These are phyloP conservation scores for Chlamydomonas asymmetrica DNA, from an alignment of 139 green algal species.

Conservation along the genomic window DNA sequence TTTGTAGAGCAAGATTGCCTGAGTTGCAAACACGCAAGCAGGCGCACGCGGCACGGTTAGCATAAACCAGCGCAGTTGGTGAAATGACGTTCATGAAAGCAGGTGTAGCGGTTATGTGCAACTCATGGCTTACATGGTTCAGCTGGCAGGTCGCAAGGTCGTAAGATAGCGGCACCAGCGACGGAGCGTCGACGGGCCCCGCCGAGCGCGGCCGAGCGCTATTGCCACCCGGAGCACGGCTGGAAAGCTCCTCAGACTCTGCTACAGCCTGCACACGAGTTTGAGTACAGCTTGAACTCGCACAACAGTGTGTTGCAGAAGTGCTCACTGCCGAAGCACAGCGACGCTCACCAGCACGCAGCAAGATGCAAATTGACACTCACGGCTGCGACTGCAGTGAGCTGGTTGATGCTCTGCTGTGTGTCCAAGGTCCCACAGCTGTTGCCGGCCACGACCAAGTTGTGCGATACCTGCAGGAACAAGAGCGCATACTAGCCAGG, in stretches of 20 bases:
- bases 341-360: not conserved
- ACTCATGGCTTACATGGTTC: constrained; percentile 29
- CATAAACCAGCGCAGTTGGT: too few relatives aligned
- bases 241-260: not conserved
- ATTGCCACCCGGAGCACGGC: not conserved
- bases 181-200: not conserved
- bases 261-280: not conserved
- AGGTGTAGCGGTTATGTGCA: too few relatives aligned
- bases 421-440: not conserved
- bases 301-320: not conserved
- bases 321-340: not conserved
- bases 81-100: too few relatives aligned
- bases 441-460: constrained; percentile 19
- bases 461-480: constrained; percentile 21
- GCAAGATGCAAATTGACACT: not conserved
- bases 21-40: too few relatives aligned
- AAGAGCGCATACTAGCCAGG: not conserved
- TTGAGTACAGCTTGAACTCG: not conserved
- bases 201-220: constrained; percentile 8
- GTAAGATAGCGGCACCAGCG: constrained; percentile 11
- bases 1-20: not conserved
- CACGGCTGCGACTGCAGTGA: constrained; percentile 5
- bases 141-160: constrained; percentile 17
- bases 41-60: too few relatives aligned
- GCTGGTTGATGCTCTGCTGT: constrained; percentile 6